Evolutionary conservation across 257 asterid genomes (phyloP), one percentile per base, ranked within the genome.

Genomic region (Perilla frutescens): DNA sequence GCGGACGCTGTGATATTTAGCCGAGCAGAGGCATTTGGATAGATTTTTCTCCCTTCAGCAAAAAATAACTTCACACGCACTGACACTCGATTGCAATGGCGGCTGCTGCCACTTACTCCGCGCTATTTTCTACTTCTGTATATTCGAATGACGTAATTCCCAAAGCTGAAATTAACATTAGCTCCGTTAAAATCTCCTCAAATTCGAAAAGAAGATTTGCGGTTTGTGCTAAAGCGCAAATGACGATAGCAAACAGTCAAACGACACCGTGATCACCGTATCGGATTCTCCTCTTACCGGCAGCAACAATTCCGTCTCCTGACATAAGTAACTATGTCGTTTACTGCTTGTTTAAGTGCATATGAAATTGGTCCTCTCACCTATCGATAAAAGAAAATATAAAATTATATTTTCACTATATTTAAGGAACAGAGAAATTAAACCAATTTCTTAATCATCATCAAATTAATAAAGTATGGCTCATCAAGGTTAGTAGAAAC

Each of bases 191-290:
- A 65, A 63, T 74, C 51, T 31, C 75, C 50, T 20, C 75, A 48
- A 71, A 44, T 36, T 56, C 83, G 67, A 70, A 7, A 26, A 66
- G 63, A 48, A 79, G 79, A 54, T 45, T 77, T 37, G 76, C 85
- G 14, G 81, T 79, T 54, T 81, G 59, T 74, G 87, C 95, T 81
- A 70, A 68, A 66, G 65, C 62, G 77, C 84, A 5, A 75, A 81
- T 80, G 79, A 76, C 57, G 85, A 84, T 15, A 59, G 45, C 51
- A 67, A 79, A 68, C 81, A 49, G 67, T 81, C 60, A 13, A 78
- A 66, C 48, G 79, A 82, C 74, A 76, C 73, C 49, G 68, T 71
- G 44, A 40, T 74, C 57, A 56, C 85, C 58, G 79, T 82, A 2
- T 56, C 88, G 15, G 87, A 81, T 59, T 55, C 85, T 39, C 78